Evolutionary conservation across 208 protist species (phyloP), one percentile per base, ranked within the genome.

Genomic region (Blechomonas ayalai): DNA sequence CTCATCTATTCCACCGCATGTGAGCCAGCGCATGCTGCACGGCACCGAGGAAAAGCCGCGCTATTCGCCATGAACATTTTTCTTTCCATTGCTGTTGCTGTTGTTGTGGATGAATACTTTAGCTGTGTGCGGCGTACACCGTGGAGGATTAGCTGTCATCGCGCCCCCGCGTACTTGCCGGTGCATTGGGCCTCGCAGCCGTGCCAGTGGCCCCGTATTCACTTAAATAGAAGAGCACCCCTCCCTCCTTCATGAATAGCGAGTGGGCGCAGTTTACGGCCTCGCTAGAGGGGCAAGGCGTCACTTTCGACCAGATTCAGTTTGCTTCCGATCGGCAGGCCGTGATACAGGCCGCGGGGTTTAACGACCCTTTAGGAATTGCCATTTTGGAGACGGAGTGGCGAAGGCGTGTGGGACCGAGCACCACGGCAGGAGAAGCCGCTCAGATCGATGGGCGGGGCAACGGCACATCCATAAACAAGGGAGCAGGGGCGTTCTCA

Each of bases 361-460:
- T 90, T 51, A 81, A 59, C 6, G 84, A 93, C 20, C 70, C 80
- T 2, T 63, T 93, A 22, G 73, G 59, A 15, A 60, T 90, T 41
- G 84, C 84, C 24, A 63, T 93, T 6, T 37, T 93, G 9, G 84
- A 93, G 43, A 93, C 84, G 33, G 78, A 88, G 45, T 93, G 84
- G 81, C 55, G 75, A 45, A 60, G 64, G n/a, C 60, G 69, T 13
- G 26, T 35, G 20, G 31, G 7, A 25, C 12, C 0, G 6, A 19
- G 33, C 18, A 18, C 16, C 35, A 23, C 3, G 15, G 34, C 48
- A 18, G 24, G 19, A 22, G 4, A 26, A 25, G 12, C 13, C 26
- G 43, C 18, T 27, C 12, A 18, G 12, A 15, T 19, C 34, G 22
- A 45, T n/a, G 26, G 10, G 0, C 24, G 23, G 4, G 7, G 16